Base-by-base conservation (phyloP, 257 asterid genomes). In the Osmanthus fragrans region DNA sequence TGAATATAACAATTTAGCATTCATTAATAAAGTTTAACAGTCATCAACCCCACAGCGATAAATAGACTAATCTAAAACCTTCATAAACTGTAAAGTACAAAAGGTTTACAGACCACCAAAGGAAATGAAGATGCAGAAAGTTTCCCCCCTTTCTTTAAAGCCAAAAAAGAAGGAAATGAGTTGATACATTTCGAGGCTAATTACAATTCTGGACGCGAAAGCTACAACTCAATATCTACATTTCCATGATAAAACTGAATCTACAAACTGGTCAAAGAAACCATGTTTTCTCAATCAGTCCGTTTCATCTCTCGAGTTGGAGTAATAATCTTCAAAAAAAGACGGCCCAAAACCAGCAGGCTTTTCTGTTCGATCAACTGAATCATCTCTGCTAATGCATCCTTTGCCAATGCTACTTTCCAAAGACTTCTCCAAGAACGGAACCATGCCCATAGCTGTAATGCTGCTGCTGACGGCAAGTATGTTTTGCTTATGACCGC, bases 381-480 rank as follows among this genome's bases (percentile, higher is more conserved):
- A 70, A 30, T 85, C 84, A 72, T 71, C 80, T 47, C 74, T 76
- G 68, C 80, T 73, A 27, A 19, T 75, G 63, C 67, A 69, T 60
- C 77, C 34, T 25, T 79, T 73, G 16, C 56, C 85, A 73, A 75
- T 37, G 58, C 85, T 81, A 30, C 73, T 78, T 33, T 40, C 70
- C 7, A 58, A 12, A 4, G 88, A 72, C 70, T 72, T 86, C 73
- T 85, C 92, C 0, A 90, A 78, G 37, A 89, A 42, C n/a, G 83
- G 75, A 40, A 76, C 80, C 74, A 90, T 63, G 51, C 90, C 87
- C 84, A 86, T 83, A 4, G 82, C 75, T 30, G 92, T 71, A 67
- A 88, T 74, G 82, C 88, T 78, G 42, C 66, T 80, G 7, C 83
- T 47, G 18, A 81, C 87, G 39, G 84, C 87, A 34, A 89, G 60